Evolutionary conservation across 108 stramenopile species (phyloP), one percentile per base, ranked within the genome.

Genomic region (Cyclotella choctawhatcheeana): DNA sequence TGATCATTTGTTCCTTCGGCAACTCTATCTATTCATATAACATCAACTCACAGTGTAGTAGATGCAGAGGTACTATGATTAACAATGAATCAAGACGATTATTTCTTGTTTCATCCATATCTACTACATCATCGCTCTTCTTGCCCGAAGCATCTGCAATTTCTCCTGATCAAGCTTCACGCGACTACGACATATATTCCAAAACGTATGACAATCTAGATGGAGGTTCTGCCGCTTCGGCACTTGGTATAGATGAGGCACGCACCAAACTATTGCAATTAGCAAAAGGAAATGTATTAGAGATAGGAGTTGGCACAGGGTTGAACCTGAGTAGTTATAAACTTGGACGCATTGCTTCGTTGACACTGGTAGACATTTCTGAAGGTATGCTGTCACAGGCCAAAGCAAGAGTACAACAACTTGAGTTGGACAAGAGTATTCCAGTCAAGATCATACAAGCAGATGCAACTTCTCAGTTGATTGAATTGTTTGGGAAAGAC

Each of bases 231-330:
- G 76, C 76, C 12, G 84, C 91, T 8, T 63, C 81, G 10, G 58
- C 76, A 33, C 68, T 95, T 37, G 94, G 94, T 12, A 83, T 96
- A 37, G 89, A 88, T 50, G 76, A 76, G 27, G 91, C 92, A 13
- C 82, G 95, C 17, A 21, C 72, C 34, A 56, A 80, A n/a, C 56
- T 91, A 25, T 71, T 93, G 54, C 20, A 54, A 22, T 33, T 76
- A 37, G 91, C 91, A 2, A 65, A 54, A 53, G 95, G 95, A 29
- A 58, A 82, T 32, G 91, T 93, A 20, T 69, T 96, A 44, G 95
- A 96, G 68, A 87, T 96, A 60, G 93, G 93, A 2, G 88, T 70
- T 37, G 95, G 95, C 0, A 96, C 95, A 24, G 95, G 95, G 33
- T 79, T 93, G 58, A 93, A 93, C 54, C 51, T 93, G 34, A 67